These are phyloP conservation scores for Begonia fuchsioides DNA, from an alignment of 306 rosid species.

Conservation along the genomic window DNA sequence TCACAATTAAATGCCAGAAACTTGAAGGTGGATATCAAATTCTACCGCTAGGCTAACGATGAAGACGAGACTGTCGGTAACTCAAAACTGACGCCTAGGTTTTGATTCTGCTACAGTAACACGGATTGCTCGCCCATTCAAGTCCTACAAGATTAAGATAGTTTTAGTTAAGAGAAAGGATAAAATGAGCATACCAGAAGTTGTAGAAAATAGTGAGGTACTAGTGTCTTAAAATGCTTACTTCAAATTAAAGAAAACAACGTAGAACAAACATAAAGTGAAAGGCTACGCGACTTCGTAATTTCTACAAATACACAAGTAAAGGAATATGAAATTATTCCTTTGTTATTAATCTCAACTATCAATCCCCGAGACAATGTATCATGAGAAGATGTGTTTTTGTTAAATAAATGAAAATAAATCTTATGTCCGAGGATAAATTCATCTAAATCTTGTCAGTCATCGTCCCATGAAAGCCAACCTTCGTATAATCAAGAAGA, in stretches of 20 bases:
- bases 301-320: too few species aligned
- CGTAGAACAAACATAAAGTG: background rate
- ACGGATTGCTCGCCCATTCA: constrained; percentile 68
- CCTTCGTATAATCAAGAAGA: background rate
- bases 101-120: constrained; percentile 57
- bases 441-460: too few species aligned
- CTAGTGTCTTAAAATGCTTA: background rate
- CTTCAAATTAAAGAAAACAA: background rate
- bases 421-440: too few species aligned
- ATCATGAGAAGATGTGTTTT: too few species aligned
- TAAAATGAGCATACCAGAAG: background rate
- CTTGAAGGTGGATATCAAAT: too few species aligned
- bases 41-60: background rate
- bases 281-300: too few species aligned
- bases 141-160: constrained; percentile 37
- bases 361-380: too few species aligned
- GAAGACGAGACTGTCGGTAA: background rate
- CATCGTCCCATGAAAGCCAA: background rate
- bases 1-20: too few species aligned
- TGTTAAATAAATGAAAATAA: too few species aligned
- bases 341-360: too few species aligned
- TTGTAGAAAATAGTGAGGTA: background rate
- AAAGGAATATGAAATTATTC: too few species aligned
- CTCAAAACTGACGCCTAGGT: constrained; percentile 54
- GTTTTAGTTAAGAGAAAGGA: constrained; percentile 9